These are phyloP conservation scores for Euptelea pleiosperma DNA, from an alignment of 164 flowering plant species.

Conservation along the genomic window DNA sequence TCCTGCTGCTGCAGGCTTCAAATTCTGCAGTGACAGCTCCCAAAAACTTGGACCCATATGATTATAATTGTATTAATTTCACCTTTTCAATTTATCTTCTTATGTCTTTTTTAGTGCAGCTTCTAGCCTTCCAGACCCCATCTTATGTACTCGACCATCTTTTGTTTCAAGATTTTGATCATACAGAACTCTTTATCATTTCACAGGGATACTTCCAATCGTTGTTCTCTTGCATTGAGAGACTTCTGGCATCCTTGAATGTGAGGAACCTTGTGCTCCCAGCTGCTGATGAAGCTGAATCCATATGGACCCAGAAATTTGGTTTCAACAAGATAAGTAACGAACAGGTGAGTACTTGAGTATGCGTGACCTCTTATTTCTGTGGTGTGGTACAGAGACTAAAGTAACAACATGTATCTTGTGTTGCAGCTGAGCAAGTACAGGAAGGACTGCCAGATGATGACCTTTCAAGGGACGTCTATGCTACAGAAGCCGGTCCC, in stretches of 20 bases:
- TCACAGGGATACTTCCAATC: slow-evolving; percentile 35
- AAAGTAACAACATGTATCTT: background rate
- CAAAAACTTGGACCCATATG: too few species aligned
- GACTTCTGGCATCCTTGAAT: slow-evolving; percentile 25
- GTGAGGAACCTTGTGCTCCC: slow-evolving; percentile 35
- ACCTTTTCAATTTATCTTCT: too few species aligned
- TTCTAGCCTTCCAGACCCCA: too few species aligned
- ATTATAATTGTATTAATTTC: too few species aligned
- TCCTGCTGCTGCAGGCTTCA: too few species aligned
- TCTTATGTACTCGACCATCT: background rate
- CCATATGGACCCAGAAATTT: slow-evolving; percentile 37
- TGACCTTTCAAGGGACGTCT: slow-evolving; percentile 62
- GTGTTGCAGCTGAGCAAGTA: slow-evolving; percentile 38
- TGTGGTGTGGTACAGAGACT: too few species aligned
- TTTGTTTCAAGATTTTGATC: background rate
- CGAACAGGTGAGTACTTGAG: slow-evolving; percentile 22
- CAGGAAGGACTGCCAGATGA: slow-evolving; percentile 37
- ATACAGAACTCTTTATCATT: slow-evolving; percentile 2
- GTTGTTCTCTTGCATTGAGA: slow-evolving; percentile 35
- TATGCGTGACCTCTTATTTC: background rate
- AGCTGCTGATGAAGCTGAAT: slow-evolving; percentile 36
- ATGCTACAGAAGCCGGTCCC: slow-evolving; percentile 51
- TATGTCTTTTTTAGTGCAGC: too few species aligned
- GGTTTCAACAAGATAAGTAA: slow-evolving; percentile 26
- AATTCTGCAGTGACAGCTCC: too few species aligned